Conservation (phyloP, 2,329 filamentous ascomycete genomes). For the Fusarium sp. region DNA sequence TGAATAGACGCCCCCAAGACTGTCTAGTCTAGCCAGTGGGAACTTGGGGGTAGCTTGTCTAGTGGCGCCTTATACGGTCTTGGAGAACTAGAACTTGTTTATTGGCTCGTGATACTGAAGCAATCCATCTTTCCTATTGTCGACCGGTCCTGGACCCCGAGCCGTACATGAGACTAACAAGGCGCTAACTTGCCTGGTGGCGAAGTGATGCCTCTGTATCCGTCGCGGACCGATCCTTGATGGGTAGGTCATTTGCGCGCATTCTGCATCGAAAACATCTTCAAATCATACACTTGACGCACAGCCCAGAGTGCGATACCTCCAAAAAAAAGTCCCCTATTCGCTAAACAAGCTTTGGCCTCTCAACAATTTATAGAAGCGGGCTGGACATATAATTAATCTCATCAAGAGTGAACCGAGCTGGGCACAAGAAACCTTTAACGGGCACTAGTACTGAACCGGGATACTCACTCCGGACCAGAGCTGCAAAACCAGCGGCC, state of each 20-base stretch:
- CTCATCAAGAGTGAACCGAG: not conserved
- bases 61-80: too few species aligned
- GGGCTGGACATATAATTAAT: not conserved
- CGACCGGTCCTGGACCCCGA: not conserved
- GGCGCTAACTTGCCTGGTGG: not conserved
- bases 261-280: not conserved
- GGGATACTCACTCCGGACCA: not conserved
- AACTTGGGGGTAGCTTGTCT: too few species aligned
- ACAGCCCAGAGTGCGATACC: not conserved
- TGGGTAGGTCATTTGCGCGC: not conserved
- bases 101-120: not conserved
- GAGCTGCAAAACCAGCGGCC: not conserved
- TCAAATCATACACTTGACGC: not conserved
- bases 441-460: conserved; percentile 6
- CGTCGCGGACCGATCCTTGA: not conserved
- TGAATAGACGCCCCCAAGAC: too few species aligned
- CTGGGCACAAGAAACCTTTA: not conserved
- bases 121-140: not conserved
- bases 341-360: not conserved
- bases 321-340: not conserved
- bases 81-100: not conserved
- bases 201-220: not conserved
- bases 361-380: not conserved
- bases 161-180: not conserved
- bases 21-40: too few species aligned